phyloP scores from a whole-genome alignment of 345 rosid species.

The Rubroshorea leprosula region DNA sequence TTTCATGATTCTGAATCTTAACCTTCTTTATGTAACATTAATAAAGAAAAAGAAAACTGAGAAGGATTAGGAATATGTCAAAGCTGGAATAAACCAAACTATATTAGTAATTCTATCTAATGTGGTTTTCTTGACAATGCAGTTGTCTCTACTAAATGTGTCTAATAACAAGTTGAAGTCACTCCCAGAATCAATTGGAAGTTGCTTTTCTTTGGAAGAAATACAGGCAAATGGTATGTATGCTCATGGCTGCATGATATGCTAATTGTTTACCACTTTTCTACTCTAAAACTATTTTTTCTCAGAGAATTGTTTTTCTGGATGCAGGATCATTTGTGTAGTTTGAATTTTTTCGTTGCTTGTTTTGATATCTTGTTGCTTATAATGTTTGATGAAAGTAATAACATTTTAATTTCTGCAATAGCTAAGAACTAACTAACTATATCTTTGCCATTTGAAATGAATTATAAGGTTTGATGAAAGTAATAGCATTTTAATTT shows the following conservation, averaged over 20 bases:
- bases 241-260: background rate
- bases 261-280: background rate
- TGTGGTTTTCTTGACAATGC: slow-evolving; percentile 32
- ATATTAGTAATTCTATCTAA: background rate
- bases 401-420: background rate
- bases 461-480: background rate
- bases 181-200: slow-evolving; percentile 95
- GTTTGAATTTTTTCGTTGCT: background rate
- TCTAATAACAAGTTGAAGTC: slow-evolving; percentile 80
- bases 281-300: background rate
- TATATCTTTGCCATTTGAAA: too few relatives aligned
- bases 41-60: background rate
- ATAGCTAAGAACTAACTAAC: too few relatives aligned
- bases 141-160: slow-evolving; percentile 80
- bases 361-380: background rate
- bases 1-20: background rate
- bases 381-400: background rate
- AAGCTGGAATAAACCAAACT: background rate
- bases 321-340: background rate
- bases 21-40: too few relatives aligned
- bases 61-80: background rate
- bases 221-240: slow-evolving; percentile 77
- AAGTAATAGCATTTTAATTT: background rate
- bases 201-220: slow-evolving; percentile 93
- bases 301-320: background rate